Evolutionary conservation across 257 asterid genomes (phyloP), one percentile per base, ranked within the genome.

Genomic region (Coffea eugenioides): DNA sequence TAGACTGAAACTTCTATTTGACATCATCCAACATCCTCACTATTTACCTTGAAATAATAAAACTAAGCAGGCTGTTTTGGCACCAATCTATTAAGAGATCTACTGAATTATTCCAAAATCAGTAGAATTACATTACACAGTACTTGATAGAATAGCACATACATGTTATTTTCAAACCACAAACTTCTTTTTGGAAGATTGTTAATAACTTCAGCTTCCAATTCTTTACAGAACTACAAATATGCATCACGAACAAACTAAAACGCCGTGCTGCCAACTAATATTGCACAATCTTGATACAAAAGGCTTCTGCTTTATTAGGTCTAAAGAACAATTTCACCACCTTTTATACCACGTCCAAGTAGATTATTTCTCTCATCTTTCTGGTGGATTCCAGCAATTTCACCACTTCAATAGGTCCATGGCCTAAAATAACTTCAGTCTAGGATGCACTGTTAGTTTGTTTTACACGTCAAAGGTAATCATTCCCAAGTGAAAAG

Each of bases 31-130:
- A 59, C 6, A 13, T 43, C 48, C 36, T 43, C 3, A 43, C 13
- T 76, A 15, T 61, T 66, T 45, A 65, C 69, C 77, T 39, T 46
- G 34, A 62, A 79, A 77, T 68, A 36, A 16, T 61, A 6, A 52
- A 36, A 56, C 20, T 71, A 43, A 11, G 34, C 41, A 43, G 59
- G 65, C 25, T 31, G 51, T 57, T 45, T 61, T 3, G 15, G 46
- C 71, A 25, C 68, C 73, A 41, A 15, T 51, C 25, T 15, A 45
- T 41, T 65, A 46, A 36, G 39, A 66, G 25, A 74, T 67, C 21
- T 69, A 51, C 34, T 46, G 16, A 66, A 74, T 66, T 31, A 75
- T 71, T 14, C 9, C 9, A 66, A 20, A 10, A 34, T 36, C 15
- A 15, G 25, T 46, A 25, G 12, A 72, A 20, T 16, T 20, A 74